Percentiles rank a stretch among this genome's conserved stretches.
phyloP scores from a whole-genome alignment of 192 early-diverging fungal species.

The Coemansia erecta region DNA sequence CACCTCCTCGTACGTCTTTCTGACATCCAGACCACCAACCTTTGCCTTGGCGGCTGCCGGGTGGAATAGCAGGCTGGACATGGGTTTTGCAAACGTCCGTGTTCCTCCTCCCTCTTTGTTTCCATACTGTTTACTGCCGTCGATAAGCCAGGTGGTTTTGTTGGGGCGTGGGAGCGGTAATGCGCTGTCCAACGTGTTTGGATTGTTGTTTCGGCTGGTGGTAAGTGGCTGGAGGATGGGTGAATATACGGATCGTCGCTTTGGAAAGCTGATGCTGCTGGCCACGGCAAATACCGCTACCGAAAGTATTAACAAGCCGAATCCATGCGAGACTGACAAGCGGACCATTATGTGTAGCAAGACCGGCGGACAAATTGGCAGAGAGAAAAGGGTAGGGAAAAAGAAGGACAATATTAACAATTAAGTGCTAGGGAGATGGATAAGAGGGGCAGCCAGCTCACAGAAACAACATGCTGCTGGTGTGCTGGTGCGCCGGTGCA shows the following conservation, averaged over 20 bases:
- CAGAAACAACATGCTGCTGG: no score
- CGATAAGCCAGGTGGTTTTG: background rate
- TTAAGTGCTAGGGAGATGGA: no score
- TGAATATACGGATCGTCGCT: slow-evolving; percentile 11
- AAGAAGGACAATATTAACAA: background rate
- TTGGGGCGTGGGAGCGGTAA: slow-evolving; percentile 6
- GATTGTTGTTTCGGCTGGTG: slow-evolving; percentile 6
- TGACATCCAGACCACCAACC: background rate
- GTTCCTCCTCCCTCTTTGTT: background rate
- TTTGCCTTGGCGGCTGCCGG: background rate
- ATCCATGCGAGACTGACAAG: slow-evolving; percentile 15
- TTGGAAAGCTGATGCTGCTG: slow-evolving; percentile 16
- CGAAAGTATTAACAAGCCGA: slow-evolving; percentile 32
- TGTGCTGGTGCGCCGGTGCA: no score
- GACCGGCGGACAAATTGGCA: no score
- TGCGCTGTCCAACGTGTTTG: slow-evolving; percentile 3
- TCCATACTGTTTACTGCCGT: slow-evolving; percentile 5
- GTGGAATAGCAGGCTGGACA: slow-evolving; percentile 18
- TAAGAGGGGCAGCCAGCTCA: no score
- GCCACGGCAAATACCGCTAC: slow-evolving; percentile 37
- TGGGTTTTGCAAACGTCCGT: slow-evolving; percentile 6
- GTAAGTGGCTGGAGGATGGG: slow-evolving; percentile 7
- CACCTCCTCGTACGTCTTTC: slow-evolving; percentile 1
- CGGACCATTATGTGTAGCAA: slow-evolving; percentile 18
- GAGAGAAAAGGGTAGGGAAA: background rate